Percentiles rank a stretch among this genome's conserved stretches.
These are phyloP conservation scores for Citrus inodora DNA, from an alignment of 345 rosid genomes.

Conservation along the genomic window DNA sequence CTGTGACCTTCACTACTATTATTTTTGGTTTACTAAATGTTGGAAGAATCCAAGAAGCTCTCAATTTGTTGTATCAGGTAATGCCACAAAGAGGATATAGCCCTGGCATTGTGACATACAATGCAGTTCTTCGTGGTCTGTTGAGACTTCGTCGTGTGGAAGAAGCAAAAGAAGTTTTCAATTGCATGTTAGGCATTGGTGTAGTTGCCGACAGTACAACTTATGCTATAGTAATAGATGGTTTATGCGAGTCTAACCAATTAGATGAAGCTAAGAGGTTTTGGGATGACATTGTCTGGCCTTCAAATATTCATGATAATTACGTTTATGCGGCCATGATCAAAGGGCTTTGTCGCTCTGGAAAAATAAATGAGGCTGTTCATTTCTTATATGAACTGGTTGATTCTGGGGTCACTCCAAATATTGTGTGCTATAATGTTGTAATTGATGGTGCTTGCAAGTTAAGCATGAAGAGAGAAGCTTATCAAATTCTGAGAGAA, in stretches of 20 bases:
- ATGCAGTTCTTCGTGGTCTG: conserved; percentile 64
- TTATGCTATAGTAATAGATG: conserved; percentile 51
- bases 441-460: conserved; percentile 71
- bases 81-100: conserved; percentile 48
- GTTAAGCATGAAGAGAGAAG: conserved; percentile 71
- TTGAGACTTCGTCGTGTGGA: conserved; percentile 41
- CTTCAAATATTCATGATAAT: conserved; percentile 65
- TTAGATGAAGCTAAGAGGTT: conserved; percentile 65
- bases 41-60: conserved; percentile 62
- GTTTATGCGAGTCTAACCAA: conserved; percentile 44
- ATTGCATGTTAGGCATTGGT: conserved; percentile 45
- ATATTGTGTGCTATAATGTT: conserved; percentile 61
- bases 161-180: conserved; percentile 53
- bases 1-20: conserved; percentile 64
- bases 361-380: conserved; percentile 55
- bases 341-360: conserved; percentile 63
- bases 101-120: conserved; percentile 67
- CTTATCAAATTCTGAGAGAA: conserved; percentile 69
- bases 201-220: conserved; percentile 51
- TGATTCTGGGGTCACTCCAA: conserved; percentile 66
- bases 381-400: conserved; percentile 77
- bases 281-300: conserved; percentile 83
- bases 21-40: conserved; percentile 55
- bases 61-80: conserved; percentile 39
- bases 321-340: conserved; percentile 75